phyloP scores from a whole-genome alignment of 768 basidiomycete genomes.

The Chalciporus chontae region DNA sequence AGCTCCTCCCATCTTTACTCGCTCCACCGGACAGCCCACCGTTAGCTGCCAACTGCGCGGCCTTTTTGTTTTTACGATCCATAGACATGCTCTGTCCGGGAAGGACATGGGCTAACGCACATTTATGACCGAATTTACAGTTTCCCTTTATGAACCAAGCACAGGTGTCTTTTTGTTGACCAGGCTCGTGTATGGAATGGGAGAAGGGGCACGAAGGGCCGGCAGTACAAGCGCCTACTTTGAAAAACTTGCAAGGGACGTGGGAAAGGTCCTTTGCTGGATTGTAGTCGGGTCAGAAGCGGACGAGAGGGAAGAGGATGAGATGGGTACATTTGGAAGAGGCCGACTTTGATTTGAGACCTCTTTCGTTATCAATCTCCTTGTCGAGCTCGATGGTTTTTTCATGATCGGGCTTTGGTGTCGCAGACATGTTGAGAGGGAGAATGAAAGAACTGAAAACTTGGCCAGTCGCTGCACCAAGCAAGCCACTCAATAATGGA shows the following conservation, averaged over 20 bases:
- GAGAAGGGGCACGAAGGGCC: constrained; percentile 96
- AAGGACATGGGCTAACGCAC: constrained; percentile 90
- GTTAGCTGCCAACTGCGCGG: constrained; percentile 66
- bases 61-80: constrained; percentile 97
- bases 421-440: constrained; percentile 16
- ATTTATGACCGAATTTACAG: constrained; percentile 76
- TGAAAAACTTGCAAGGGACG: constrained; percentile 98
- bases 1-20: constrained; percentile 28
- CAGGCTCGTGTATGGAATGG: constrained; percentile 68
- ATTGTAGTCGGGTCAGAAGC: neutral
- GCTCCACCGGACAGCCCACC: constrained; percentile 35
- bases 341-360: constrained; percentile 25
- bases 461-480: neutral
- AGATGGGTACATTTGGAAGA: constrained; percentile 29
- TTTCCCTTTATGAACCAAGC: constrained; percentile 95
- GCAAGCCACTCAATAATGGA: constrained; percentile 10
- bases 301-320: neutral
- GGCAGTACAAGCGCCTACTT: constrained; percentile 90
- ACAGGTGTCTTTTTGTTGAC: constrained; percentile 76
- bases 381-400: constrained; percentile 13
- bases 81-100: constrained; percentile 93
- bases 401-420: constrained; percentile 22
- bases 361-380: constrained; percentile 22
- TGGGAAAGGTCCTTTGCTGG: constrained; percentile 89
- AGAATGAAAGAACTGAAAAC: too few relatives aligned